Evolutionary conservation across 2,329 filamentous ascomycete species (phyloP), one percentile per base, ranked within the genome.

Genomic region (Pyricularia sp.): DNA sequence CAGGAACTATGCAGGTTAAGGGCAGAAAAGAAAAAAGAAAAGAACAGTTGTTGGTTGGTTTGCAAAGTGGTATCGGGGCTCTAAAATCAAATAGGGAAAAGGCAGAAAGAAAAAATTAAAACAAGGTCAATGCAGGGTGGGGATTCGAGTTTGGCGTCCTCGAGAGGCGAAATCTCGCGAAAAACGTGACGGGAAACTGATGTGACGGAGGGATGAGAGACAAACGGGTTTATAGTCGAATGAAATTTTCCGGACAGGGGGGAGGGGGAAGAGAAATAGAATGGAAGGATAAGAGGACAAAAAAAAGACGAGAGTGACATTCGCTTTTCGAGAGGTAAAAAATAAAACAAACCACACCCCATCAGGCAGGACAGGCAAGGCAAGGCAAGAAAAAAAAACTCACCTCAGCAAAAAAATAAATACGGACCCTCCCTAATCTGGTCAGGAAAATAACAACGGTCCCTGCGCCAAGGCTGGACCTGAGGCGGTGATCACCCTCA

Each of bases 21-120:
- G 10, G 33, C 14, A 36, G 33, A 36, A 36, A 36, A 36, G 33
- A 36, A 36, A 58, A 59, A 67, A 30, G 9, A 14, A 58, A 12
- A 23, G 23, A 58, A 61, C 23, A 59, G n/a, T 25, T 28, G 55
- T 58, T 36, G 33, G 33, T 14, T 36, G 33, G 33, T 14, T 36
- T 20, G 42, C 12, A 67, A n/a, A 67, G 17, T 5, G 10, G 42
- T 50, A 50, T n/a, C n/a, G 42, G 12, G 65, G n/a, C 7, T 17
- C 33, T 17, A 67, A 23, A 55, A 42, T 59, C 30, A 59, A 30
- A 58, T 28, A 59, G 26, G n/a, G 55, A 10, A 10, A 20, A n/a
- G 20, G 33, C 50, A 55, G 65, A 67, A 65, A 28, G 28, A 30
- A 65, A 65, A 28, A 30, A 65, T 50, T 50, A 65, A 65, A 65